These are phyloP conservation scores for Artemisia annua DNA, from an alignment of 129 eudicot species.

Conservation along the genomic window DNA sequence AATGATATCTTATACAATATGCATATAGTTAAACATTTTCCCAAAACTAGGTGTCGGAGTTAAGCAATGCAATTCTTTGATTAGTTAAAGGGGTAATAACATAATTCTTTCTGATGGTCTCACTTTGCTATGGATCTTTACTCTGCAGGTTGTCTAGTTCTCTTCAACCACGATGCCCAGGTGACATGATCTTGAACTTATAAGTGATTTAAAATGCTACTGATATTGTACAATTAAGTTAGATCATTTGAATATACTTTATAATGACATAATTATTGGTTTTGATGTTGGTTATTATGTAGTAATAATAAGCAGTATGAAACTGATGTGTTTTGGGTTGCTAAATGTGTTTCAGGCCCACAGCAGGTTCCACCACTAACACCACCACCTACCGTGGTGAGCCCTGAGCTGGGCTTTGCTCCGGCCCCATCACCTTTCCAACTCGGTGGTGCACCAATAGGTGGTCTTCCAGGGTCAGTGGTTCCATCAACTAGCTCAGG, in stretches of 20 bases:
- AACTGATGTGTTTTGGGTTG: conserved; percentile 15
- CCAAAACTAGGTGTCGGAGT: not conserved
- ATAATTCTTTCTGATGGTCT: conserved; percentile 14
- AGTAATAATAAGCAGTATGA: not conserved
- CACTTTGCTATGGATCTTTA: conserved; percentile 12
- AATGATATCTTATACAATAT: not conserved
- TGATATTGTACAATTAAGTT: no score
- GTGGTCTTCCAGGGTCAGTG: conserved; percentile 50
- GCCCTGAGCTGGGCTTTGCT: conserved; percentile 52
- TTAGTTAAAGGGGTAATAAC: no score
- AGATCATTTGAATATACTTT: no score
- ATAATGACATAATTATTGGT: no score
- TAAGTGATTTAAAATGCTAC: not conserved
- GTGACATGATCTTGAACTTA: conserved; percentile 33
- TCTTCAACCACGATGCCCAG: conserved; percentile 98
- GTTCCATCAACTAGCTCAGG: conserved; percentile 60
- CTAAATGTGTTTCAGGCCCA: conserved; percentile 52
- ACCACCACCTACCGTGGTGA: conserved; percentile 67
- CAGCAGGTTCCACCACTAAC: conserved; percentile 77
- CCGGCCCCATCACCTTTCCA: conserved; percentile 86
- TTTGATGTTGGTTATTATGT: no score
- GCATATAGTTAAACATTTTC: not conserved
- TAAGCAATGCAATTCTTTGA: not conserved
- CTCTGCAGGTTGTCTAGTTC: conserved; percentile 74
- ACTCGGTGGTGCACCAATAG: conserved; percentile 47